Conservation (phyloP, 768 basidiomycete species). For the Leccinum rimulosum region DNA sequence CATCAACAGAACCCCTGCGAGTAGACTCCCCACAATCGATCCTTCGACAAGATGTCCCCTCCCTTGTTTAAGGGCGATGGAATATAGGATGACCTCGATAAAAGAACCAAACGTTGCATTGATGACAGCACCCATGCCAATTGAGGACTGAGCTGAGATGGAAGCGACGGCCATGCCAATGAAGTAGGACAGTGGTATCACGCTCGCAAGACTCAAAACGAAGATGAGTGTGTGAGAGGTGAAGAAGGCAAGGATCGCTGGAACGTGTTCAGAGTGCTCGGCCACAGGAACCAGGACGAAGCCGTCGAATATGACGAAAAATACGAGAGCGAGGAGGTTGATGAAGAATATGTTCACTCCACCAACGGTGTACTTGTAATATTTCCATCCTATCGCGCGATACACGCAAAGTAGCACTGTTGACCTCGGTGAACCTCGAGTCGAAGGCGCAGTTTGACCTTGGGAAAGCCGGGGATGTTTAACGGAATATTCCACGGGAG, state of each 20-base stretch:
- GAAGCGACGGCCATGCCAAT: constrained; percentile 99
- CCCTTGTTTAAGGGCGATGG: constrained; percentile 82
- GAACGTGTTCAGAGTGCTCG: constrained; percentile 60
- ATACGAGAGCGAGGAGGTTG: constrained; percentile 89
- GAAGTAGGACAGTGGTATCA: constrained; percentile 98
- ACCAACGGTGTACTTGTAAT: constrained; percentile 98
- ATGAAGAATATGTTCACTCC: constrained; percentile 98
- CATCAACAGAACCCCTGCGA: constrained; percentile 96
- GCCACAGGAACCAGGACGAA: constrained; percentile 73
- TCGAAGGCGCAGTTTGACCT: constrained; percentile 83
- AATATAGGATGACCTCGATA: constrained; percentile 93
- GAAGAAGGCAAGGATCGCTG: constrained; percentile 64
- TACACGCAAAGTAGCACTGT: constrained; percentile 95
- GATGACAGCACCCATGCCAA: constrained; percentile 99
- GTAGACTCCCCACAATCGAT: constrained; percentile 89
- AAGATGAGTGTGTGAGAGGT: constrained; percentile 81
- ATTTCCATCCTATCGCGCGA: constrained; percentile 82
- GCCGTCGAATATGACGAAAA: constrained; percentile 95
- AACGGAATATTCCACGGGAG: constrained; percentile 53
- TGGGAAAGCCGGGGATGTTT: constrained; percentile 74
- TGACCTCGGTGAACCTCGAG: constrained; percentile 68
- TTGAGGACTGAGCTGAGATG: constrained; percentile 97
- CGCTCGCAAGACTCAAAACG: constrained; percentile 76
- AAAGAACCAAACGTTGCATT: constrained; percentile 99
- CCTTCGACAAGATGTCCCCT: constrained; percentile 97